Conservation (phyloP, 495 filamentous ascomycete genomes). For the Penicillium coffeae region DNA sequence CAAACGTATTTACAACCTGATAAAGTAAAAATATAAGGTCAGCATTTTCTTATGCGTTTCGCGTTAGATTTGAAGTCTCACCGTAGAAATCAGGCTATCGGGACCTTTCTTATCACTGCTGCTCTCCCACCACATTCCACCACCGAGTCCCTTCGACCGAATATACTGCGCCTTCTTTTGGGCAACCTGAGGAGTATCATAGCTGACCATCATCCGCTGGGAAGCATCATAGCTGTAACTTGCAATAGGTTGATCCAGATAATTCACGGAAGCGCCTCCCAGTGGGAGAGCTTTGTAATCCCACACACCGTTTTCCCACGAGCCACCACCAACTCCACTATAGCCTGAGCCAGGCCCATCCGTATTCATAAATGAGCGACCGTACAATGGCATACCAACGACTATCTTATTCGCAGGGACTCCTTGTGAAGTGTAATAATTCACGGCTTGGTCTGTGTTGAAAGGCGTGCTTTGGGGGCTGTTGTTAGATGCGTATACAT, state of each 20-base stretch:
- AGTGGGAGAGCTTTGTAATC: constrained; percentile 63
- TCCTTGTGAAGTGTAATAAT: constrained; percentile 60
- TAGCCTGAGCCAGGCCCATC: constrained; percentile 65
- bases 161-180: constrained; percentile 64
- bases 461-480: constrained; percentile 63
- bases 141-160: constrained; percentile 58
- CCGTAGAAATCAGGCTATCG: constrained; percentile 58
- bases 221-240: constrained; percentile 65
- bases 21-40: too few species aligned
- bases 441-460: constrained; percentile 59
- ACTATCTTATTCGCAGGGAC: constrained; percentile 67
- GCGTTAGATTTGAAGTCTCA: too few species aligned
- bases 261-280: constrained; percentile 21
- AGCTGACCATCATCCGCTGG: constrained; percentile 63
- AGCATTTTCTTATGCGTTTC: too few species aligned
- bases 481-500: constrained; percentile 54
- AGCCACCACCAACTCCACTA: constrained; percentile 61
- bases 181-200: constrained; percentile 63
- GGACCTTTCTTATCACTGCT: constrained; percentile 61
- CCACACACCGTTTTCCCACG: constrained; percentile 75
- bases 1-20: constrained; percentile 30
- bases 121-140: constrained; percentile 90
- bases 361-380: constrained; percentile 71
- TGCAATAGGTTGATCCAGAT: constrained; percentile 33
- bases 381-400: constrained; percentile 83